Evolutionary conservation across 768 basidiomycete species (phyloP), one percentile per base, ranked within the genome.

Genomic region (Termitomyces bulborhizus): DNA sequence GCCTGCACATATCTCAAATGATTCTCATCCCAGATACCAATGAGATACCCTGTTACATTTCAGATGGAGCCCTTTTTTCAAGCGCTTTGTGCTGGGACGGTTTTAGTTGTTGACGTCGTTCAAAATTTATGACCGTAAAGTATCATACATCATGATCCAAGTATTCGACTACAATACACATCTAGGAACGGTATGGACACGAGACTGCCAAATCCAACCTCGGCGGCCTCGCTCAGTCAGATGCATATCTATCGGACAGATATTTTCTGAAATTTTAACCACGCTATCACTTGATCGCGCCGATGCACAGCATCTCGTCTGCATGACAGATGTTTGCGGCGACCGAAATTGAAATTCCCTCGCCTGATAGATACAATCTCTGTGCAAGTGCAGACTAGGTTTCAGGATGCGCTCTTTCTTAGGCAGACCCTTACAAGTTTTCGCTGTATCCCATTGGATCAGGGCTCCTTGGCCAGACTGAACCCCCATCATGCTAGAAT

Each of bases 11-110:
- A 64, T 68, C 46, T 66, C 72, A 32, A 69, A 69, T 56, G 75
- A 74, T 53, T 66, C 72, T 49, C 73, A 76, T 65, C 70, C 71
- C 67, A 70, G 76, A 71, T 76, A 76, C 62, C 72, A 73, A 69
- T 74, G 61, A 72, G 53, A 26, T 34, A 42, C 31, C 31, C 45
- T 27, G 32, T 26, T 37, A 6, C n/a, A 6, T 44, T 6, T 50
- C 24, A 18, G 26, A 37, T 49, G 41, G 51, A 31, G 41, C 32
- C 39, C 12, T 48, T 37, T 21, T 41, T 46, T 37, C 45, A 48
- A 29, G 43, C n/a, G 18, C 16, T 51, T 43, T 46, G 46, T 21
- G 46, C 54, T 54, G 34, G 21, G 18, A 37, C 41, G 41, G 44
- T 45, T 59, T 31, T 29, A 53, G 36, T 31, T 39, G 52, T 12